Evolutionary conservation across 202 grass and related monocot species (phyloP), one percentile per base, ranked within the genome.

Genomic region (Carex sylvatica): DNA sequence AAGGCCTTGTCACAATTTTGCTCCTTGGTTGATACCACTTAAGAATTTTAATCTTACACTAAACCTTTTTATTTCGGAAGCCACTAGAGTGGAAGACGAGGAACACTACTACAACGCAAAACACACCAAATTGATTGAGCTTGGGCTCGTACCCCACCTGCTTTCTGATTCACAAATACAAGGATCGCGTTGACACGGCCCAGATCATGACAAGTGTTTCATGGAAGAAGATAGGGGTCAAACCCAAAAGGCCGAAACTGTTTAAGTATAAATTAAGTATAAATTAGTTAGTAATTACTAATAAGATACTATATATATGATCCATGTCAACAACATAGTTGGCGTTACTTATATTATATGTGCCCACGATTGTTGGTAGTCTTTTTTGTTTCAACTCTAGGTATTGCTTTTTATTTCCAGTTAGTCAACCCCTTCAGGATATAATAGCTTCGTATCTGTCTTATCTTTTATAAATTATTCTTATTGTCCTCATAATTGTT

Each of bases 71-170:
- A 28, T 28, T 28, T 28, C 28, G 28, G 28, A 28, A 28, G 28
- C 28, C 28, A 28, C 94, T 0, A 84, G 94, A 15, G 92, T 97
- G 0, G 94, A 97, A 70, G 94, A 92, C 0, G 90, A 94, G 86
- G 90, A 97, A 66, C 94, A 92, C 87, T 94, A 92, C 87, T 98
- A 93, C 92, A 91, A 94, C 9, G 92, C 95, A 42, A 94, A 94
- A 64, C 95, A 94, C 82, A 93, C 92, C 0, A 93, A 91, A 79
- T 91, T 94, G 8, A 84, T 94, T 1, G 92, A 94, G 81, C 85
- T 94, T 1, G 92, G 92, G 35, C 68, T 94, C 30, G 60, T 81
- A 33, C 92, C 94, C 15, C 92, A 94, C 85, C 63, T 94, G 74
- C 90, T 97, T 38, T 97, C 92, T 0, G 92, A 97, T 74, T 97